Evolutionary conservation across 768 basidiomycete genomes (phyloP).

Genomic region (Lactifluus echinatus): DNA sequence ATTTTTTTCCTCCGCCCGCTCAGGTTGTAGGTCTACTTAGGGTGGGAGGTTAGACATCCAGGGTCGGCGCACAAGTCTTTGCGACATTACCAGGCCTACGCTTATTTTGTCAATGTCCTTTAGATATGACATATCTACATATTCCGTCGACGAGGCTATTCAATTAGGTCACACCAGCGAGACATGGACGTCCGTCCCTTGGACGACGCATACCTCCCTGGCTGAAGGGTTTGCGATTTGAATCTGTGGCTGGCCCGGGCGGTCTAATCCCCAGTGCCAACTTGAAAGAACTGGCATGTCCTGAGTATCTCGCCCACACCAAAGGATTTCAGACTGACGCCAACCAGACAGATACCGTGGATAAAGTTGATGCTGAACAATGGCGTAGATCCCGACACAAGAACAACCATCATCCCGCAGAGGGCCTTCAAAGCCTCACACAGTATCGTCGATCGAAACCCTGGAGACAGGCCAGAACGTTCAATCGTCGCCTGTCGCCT

Average conservation of each 20-base stretch:
- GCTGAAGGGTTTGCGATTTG: conserved; percentile 23
- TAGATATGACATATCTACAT: conserved; percentile 36
- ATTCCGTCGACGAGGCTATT: conserved; percentile 27
- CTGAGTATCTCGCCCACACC: not conserved
- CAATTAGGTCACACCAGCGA: conserved; percentile 28
- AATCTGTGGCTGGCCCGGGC: conserved; percentile 31
- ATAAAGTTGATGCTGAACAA: conserved; percentile 28
- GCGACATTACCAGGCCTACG: conserved; percentile 26
- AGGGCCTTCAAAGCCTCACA: conserved; percentile 27
- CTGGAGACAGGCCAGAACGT: not conserved
- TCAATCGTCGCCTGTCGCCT: conserved; percentile 29
- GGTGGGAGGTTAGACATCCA: conserved; percentile 30
- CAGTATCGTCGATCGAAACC: conserved; percentile 20
- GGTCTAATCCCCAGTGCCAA: conserved; percentile 36
- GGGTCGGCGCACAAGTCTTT: conserved; percentile 29
- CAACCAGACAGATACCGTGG: conserved; percentile 33
- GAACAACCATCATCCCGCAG: conserved; percentile 28
- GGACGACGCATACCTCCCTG: conserved; percentile 29
- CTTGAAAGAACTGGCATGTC: conserved; percentile 37
- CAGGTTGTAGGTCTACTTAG: too few species aligned
- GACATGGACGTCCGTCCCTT: conserved; percentile 26
- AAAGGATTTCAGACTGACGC: not conserved
- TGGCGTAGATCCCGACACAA: conserved; percentile 25
- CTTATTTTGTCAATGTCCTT: conserved; percentile 35
- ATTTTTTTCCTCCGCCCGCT: conserved; percentile 14